These are phyloP conservation scores for Cryptosporidium tyzzeri DNA, from an alignment of 169 alveolate species.

Conservation along the genomic window DNA sequence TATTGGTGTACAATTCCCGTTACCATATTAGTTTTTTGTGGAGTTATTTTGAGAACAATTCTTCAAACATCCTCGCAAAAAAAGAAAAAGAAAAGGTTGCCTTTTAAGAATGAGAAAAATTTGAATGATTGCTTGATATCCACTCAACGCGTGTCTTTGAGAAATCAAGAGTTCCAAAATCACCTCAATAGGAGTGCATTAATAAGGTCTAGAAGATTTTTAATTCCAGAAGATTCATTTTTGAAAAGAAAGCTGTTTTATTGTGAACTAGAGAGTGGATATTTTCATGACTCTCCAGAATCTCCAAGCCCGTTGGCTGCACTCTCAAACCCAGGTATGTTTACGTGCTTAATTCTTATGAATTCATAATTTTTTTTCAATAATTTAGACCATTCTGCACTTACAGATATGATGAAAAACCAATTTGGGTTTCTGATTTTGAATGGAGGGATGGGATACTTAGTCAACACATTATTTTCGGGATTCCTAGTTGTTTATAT, in stretches of 20 bases:
- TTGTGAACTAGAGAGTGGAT: slow-evolving; percentile 11
- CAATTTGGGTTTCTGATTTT: slow-evolving; percentile 84
- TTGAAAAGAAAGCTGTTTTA: slow-evolving; percentile 36
- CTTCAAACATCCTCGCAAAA: slow-evolving; percentile 16
- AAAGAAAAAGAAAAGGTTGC: slow-evolving; percentile 13
- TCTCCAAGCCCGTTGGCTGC: slow-evolving; percentile 69
- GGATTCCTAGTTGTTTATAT: slow-evolving; percentile 86
- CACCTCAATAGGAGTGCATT: slow-evolving; percentile 52
- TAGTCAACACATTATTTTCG: slow-evolving; percentile 82
- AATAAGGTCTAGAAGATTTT: slow-evolving; percentile 25
- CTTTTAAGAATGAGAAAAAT: slow-evolving; percentile 9
- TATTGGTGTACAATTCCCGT: slow-evolving; percentile 58
- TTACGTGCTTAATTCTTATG: background rate
- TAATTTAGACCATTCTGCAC: slow-evolving; percentile 52
- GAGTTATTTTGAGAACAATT: slow-evolving; percentile 40
- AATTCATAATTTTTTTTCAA: background rate
- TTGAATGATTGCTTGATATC: slow-evolving; percentile 41
- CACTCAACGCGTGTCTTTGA: slow-evolving; percentile 25
- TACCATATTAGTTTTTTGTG: slow-evolving; percentile 54
- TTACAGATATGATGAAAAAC: slow-evolving; percentile 82
- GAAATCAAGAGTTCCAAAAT: slow-evolving; percentile 43
- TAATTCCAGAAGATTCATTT: slow-evolving; percentile 54
- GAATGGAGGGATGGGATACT: slow-evolving; percentile 86
- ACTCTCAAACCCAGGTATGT: slow-evolving; percentile 70
- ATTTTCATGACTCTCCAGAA: slow-evolving; percentile 50